Conservation (phyloP, 805 yeast species). For the Starmerella asiatica region DNA sequence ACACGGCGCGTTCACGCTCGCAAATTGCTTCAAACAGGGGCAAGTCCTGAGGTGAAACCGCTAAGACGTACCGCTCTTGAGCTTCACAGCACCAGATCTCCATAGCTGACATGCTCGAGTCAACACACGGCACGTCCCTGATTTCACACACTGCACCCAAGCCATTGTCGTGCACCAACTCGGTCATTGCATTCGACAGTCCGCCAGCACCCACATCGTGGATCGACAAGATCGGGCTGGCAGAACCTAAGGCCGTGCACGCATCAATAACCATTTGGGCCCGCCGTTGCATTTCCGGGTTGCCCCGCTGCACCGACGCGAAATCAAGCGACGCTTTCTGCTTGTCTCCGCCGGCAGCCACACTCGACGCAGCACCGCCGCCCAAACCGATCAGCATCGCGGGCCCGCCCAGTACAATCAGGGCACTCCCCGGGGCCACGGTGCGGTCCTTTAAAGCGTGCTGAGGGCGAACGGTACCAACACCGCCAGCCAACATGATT, state of each 20-base stretch:
- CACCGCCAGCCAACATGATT: conserved; percentile 98
- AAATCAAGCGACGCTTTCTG: conserved; percentile 72
- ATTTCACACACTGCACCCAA: conserved; percentile 88
- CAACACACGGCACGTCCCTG: conserved; percentile 77
- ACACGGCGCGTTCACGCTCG: conserved; percentile 91
- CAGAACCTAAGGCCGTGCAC: conserved; percentile 68
- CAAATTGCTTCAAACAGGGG: conserved; percentile 64
- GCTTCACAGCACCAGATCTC: conserved; percentile 99
- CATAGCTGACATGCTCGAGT: conserved; percentile 98
- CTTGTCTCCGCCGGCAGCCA: conserved; percentile 80
- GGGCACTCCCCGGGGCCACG: conserved; percentile 81
- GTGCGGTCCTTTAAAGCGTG: conserved; percentile 76
- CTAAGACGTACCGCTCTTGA: conserved; percentile 93
- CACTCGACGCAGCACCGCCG: conserved; percentile 98
- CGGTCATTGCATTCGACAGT: conserved; percentile 91
- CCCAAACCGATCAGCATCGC: conserved; percentile 97
- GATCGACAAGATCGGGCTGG: conserved; percentile 77
- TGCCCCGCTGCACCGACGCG: conserved; percentile 98
- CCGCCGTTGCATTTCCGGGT: conserved; percentile 98
- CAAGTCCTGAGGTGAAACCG: conserved; percentile 70
- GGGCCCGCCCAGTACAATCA: conserved; percentile 94
- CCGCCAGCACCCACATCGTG: conserved; percentile 99
- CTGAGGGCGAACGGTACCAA: conserved; percentile 91
- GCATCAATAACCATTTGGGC: conserved; percentile 96
- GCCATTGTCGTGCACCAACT: conserved; percentile 91